Conservation (phyloP, 2,329 filamentous ascomycete species). For the Xylaria sp. region DNA sequence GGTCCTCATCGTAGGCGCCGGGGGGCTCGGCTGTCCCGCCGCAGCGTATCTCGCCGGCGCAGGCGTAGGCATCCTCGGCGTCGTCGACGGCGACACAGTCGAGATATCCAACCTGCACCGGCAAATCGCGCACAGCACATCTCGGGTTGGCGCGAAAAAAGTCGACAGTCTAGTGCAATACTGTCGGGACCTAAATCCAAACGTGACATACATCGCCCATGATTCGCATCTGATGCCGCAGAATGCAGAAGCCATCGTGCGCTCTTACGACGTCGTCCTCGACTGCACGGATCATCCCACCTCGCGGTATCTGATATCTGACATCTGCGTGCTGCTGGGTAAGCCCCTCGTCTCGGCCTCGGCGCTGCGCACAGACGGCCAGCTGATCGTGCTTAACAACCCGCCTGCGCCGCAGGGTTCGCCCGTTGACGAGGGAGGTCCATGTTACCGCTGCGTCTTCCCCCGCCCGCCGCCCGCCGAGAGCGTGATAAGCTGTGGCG, state of each 20-base stretch:
- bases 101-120: constrained; percentile 93
- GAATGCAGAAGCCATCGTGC: constrained; percentile 74
- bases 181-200: constrained; percentile 74
- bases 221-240: constrained; percentile 72
- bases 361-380: constrained; percentile 87
- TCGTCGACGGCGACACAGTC: constrained; percentile 89
- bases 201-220: constrained; percentile 72
- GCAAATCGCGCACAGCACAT: constrained; percentile 83
- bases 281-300: constrained; percentile 97
- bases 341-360: constrained; percentile 91
- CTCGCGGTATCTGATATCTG: constrained; percentile 91
- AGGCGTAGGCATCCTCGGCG: constrained; percentile 82
- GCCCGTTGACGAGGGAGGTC: constrained; percentile 65
- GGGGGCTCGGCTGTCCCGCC: constrained; percentile 91
- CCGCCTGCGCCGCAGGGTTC: constrained; percentile 73
- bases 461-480: constrained; percentile 86
- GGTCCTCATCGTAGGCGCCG: constrained; percentile 86
- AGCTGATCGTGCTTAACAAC: constrained; percentile 88
- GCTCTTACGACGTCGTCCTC: constrained; percentile 82
- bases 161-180: constrained; percentile 78
- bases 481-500: constrained; percentile 85
- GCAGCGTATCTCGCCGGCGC: constrained; percentile 92
- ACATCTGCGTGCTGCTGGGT: constrained; percentile 81
- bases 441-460: constrained; percentile 95
- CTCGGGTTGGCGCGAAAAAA: constrained; percentile 78